Percentiles rank a stretch among this genome's conserved stretches.
Evolutionary conservation across 768 basidiomycete species (phyloP).

Genomic region (Serendipita sp.): DNA sequence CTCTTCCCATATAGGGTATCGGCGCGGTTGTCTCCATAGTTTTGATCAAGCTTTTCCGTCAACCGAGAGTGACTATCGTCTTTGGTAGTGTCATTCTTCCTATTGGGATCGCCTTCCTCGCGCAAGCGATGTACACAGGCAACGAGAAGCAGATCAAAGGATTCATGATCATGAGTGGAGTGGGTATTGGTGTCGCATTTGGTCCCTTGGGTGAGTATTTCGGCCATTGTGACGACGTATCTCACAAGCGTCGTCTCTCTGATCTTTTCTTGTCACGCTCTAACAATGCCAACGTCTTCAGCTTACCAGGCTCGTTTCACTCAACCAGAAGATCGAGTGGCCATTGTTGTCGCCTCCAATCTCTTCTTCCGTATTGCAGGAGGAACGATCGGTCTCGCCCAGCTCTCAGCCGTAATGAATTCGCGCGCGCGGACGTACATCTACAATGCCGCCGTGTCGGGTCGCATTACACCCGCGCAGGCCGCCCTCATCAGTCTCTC

Average conservation of each 20-base stretch:
- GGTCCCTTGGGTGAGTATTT: constrained; percentile 20
- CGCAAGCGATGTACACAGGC: constrained; percentile 27
- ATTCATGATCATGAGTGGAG: constrained; percentile 32
- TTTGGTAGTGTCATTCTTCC: constrained; percentile 25
- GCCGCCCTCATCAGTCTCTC: constrained; percentile 17
- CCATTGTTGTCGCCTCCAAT: constrained; percentile 28
- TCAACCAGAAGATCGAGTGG: constrained; percentile 26
- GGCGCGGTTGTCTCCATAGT: constrained; percentile 24
- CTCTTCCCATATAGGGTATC: constrained; percentile 25
- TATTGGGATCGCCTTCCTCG: constrained; percentile 28
- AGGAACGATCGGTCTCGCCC: constrained; percentile 39
- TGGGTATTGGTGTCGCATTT: constrained; percentile 28
- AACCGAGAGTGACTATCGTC: constrained; percentile 31
- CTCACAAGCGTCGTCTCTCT: background rate
- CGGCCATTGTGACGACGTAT: background rate
- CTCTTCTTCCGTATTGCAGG: constrained; percentile 35
- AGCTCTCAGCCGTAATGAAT: constrained; percentile 34
- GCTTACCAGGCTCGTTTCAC: constrained; percentile 32
- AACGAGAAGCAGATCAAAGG: constrained; percentile 24
- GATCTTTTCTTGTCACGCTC: no score
- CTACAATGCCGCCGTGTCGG: constrained; percentile 16
- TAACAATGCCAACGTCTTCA: background rate
- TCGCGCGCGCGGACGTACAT: constrained; percentile 27
- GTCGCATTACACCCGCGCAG: constrained; percentile 20
- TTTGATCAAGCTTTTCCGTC: constrained; percentile 23